A percentile compares a stretch with the other conserved stretches of the same genome.
These are phyloP conservation scores for Botrytis byssoidea DNA, from an alignment of 2,329 filamentous ascomycete species.

Conservation along the genomic window DNA sequence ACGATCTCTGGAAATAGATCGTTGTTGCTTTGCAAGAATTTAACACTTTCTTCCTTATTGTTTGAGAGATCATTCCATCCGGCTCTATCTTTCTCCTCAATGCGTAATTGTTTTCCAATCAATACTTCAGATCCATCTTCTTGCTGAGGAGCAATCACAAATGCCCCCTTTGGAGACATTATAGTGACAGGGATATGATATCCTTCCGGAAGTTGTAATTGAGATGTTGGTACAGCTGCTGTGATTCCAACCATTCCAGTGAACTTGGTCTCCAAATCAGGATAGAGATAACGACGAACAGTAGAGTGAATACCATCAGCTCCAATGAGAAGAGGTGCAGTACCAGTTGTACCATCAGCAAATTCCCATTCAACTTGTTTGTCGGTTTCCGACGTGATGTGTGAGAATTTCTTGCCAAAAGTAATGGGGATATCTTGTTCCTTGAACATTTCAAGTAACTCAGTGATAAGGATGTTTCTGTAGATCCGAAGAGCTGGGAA, in stretches of 20 bases:
- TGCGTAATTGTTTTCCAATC: slow-evolving; percentile 46
- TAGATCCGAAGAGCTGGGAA: slow-evolving; percentile 56
- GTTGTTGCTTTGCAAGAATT: slow-evolving; percentile 40
- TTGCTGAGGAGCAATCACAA: slow-evolving; percentile 51
- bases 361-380: slow-evolving; percentile 48
- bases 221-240: slow-evolving; percentile 30
- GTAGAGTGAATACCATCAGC: slow-evolving; percentile 60
- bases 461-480: slow-evolving; percentile 50
- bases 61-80: slow-evolving; percentile 45
- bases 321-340: slow-evolving; percentile 50
- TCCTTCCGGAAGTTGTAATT: slow-evolving; percentile 26
- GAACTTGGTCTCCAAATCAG: slow-evolving; percentile 50
- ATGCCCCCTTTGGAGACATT: slow-evolving; percentile 42
- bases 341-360: slow-evolving; percentile 44
- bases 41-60: slow-evolving; percentile 43
- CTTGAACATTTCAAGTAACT: slow-evolving; percentile 45
- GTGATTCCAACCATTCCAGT: slow-evolving; percentile 47
- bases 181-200: slow-evolving; percentile 30
- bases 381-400: slow-evolving; percentile 44
- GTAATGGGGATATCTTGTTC: slow-evolving; percentile 45
- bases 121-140: slow-evolving; percentile 50
- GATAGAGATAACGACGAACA: slow-evolving; percentile 52
- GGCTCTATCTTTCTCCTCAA: slow-evolving; percentile 42
- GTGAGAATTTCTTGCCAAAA: slow-evolving; percentile 50
- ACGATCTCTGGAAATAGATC: slow-evolving; percentile 42